Evolutionary conservation across 2,329 filamentous ascomycete species (phyloP).

Genomic region (Didymella sp.): DNA sequence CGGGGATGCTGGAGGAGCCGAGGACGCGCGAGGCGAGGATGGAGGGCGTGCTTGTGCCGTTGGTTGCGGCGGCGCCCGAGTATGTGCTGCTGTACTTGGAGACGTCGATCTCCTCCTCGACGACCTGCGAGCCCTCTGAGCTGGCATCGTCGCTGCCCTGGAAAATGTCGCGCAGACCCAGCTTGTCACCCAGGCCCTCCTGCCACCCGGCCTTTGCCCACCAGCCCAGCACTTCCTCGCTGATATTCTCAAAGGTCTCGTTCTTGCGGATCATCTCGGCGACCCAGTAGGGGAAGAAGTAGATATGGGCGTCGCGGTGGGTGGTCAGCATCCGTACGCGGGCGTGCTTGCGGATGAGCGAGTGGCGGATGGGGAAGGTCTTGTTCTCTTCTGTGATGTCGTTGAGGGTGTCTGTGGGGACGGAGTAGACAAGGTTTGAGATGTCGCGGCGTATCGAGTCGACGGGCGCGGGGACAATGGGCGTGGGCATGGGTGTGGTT

Average conservation of each 20-base stretch:
- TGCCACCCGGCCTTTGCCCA: constrained; percentile 97
- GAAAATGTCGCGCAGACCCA: constrained; percentile 73
- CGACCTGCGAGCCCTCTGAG: constrained; percentile 41
- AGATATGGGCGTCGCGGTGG: constrained; percentile 90
- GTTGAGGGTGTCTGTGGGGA: constrained; percentile 87
- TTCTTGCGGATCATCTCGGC: constrained; percentile 83
- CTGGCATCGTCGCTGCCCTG: constrained; percentile 54
- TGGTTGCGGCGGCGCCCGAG: constrained; percentile 35
- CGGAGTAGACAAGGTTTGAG: constrained; percentile 82
- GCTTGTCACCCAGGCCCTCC: constrained; percentile 76
- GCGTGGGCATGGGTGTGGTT: constrained; percentile 69
- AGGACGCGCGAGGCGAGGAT: constrained; percentile 49
- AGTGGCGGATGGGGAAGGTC: constrained; percentile 75
- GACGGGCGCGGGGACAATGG: constrained; percentile 65
- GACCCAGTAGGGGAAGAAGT: constrained; percentile 91
- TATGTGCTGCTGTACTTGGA: constrained; percentile 60
- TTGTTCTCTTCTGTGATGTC: constrained; percentile 80
- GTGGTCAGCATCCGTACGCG: constrained; percentile 81
- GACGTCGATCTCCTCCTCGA: constrained; percentile 63
- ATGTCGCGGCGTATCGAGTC: constrained; percentile 72
- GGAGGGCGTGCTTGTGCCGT: constrained; percentile 20
- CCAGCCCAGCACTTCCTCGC: constrained; percentile 91
- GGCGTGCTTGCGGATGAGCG: constrained; percentile 75
- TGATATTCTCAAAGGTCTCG: constrained; percentile 83
- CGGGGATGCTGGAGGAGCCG: constrained; percentile 38